These are phyloP conservation scores for Ensete ventricosum DNA, from an alignment of 176 grass and related monocot genomes.

Conservation along the genomic window DNA sequence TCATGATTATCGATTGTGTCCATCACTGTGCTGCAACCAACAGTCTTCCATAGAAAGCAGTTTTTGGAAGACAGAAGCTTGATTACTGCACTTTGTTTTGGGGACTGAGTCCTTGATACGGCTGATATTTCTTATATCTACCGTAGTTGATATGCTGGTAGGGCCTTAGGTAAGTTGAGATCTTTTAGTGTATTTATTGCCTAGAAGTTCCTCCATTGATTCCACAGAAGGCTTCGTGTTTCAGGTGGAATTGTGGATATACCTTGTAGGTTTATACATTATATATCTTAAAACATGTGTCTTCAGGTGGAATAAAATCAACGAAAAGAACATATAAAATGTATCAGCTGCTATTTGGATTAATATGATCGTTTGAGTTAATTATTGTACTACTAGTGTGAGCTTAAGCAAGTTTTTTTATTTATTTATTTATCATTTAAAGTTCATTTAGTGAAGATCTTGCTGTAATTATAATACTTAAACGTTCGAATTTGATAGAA, in stretches of 20 bases:
- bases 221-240: neutral
- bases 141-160: slow-evolving; percentile 43
- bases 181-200: too few species aligned
- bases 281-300: neutral
- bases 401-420: too few species aligned
- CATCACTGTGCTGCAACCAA: slow-evolving; percentile 39
- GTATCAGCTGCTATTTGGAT: neutral
- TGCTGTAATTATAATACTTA: too few species aligned
- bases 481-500: neutral
- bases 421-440: too few species aligned
- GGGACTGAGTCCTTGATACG: slow-evolving; percentile 46
- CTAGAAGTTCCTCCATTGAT: neutral
- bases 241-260: too few species aligned
- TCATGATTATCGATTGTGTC: slow-evolving; percentile 22
- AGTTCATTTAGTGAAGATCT: too few species aligned
- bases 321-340: neutral
- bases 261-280: neutral
- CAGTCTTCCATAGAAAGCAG: slow-evolving; percentile 41
- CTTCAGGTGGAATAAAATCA: neutral
- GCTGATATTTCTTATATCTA: slow-evolving; percentile 41
- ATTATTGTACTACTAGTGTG: neutral
- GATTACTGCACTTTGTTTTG: slow-evolving; percentile 41
- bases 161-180: slow-evolving; percentile 30
- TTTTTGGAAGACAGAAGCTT: slow-evolving; percentile 32
- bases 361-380: neutral